phyloP scores from a whole-genome alignment of 2,329 filamentous ascomycete species.

The Ramularia endophylla region DNA sequence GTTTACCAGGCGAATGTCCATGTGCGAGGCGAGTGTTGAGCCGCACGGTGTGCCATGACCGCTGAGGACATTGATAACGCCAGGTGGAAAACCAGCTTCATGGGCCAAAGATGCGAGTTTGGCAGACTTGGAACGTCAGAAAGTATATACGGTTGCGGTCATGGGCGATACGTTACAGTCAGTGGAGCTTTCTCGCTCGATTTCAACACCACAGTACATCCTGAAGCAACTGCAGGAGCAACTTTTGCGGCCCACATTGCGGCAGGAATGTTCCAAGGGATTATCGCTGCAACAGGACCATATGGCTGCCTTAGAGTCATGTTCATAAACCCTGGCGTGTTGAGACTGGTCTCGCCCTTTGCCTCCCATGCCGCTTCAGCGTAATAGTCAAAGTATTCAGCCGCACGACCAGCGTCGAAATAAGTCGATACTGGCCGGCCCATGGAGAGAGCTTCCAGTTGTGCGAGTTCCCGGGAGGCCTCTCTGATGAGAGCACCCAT shows the following conservation, averaged over 20 bases:
- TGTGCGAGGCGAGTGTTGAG: conserved; percentile 27
- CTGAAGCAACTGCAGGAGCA: conserved; percentile 54
- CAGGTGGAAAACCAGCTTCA: conserved; percentile 39
- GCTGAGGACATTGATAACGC: conserved; percentile 37
- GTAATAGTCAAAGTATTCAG: no score
- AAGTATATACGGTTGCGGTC: conserved; percentile 36
- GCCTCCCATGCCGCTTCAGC: conserved; percentile 37
- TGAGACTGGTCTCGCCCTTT: conserved; percentile 41
- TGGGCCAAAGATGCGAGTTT: no score
- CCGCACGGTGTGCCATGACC: conserved; percentile 36
- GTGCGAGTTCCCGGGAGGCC: conserved; percentile 40
- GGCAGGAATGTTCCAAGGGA: conserved; percentile 75
- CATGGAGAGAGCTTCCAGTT: conserved; percentile 43
- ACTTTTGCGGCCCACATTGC: conserved; percentile 40
- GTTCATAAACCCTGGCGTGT: conserved; percentile 44
- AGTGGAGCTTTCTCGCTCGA: conserved; percentile 58
- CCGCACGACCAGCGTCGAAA: no score
- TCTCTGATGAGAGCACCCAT: conserved; percentile 41
- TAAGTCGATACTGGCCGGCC: conserved; percentile 42
- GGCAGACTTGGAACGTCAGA: conserved; percentile 35
- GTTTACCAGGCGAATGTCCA: conserved; percentile 48
- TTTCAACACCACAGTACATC: conserved; percentile 57
- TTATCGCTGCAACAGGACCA: conserved; percentile 50
- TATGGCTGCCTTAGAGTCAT: conserved; percentile 31
- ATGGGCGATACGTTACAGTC: no score